These are phyloP conservation scores for Monilinia vaccinii-corymbosi DNA, from an alignment of 2,329 filamentous ascomycete species.

Conservation along the genomic window DNA sequence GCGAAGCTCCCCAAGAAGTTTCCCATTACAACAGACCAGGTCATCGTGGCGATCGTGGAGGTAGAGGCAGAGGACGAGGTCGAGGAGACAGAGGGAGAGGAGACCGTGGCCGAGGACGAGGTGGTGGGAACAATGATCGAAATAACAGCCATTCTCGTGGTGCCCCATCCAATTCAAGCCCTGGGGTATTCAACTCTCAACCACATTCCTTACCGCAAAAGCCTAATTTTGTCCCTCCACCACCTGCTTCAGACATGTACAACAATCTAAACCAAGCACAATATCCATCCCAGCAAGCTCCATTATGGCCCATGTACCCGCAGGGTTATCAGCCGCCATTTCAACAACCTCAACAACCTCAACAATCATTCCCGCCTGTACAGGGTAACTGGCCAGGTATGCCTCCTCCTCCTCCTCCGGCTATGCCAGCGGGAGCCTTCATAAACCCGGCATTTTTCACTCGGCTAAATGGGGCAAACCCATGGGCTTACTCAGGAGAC, in stretches of 20 bases:
- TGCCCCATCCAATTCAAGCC: constrained; percentile 7
- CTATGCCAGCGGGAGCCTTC: constrained; percentile 21
- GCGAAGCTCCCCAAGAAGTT: constrained; percentile 33
- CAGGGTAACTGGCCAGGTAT: constrained; percentile 15
- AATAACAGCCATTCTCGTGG: constrained; percentile 17
- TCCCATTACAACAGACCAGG: constrained; percentile 14
- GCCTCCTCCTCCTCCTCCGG: constrained; percentile 11
- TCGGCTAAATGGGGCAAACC: constrained; percentile 9
- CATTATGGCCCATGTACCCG: constrained; percentile 23
- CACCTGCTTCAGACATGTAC: constrained; percentile 10
- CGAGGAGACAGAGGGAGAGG: constrained; percentile 18
- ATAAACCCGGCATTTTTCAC: constrained; percentile 27
- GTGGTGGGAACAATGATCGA: constrained; percentile 21
- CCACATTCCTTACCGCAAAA: constrained; percentile 6
- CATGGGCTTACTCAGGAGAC: constrained; percentile 19
- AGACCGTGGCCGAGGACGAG: constrained; percentile 22
- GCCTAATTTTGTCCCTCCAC: constrained; percentile 1
- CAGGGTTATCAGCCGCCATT: constrained; percentile 15
- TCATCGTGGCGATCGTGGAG: constrained; percentile 16
- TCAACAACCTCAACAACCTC: constrained; percentile 14
- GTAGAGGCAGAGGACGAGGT: constrained; percentile 21
- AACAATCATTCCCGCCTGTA: constrained; percentile 11
- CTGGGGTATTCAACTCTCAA: constrained; percentile 12
- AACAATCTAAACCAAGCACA: constrained; percentile 13
- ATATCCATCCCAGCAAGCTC: constrained; percentile 17